Conservation (phyloP, 257 asterid species). For the Solanum appendiculatum region DNA sequence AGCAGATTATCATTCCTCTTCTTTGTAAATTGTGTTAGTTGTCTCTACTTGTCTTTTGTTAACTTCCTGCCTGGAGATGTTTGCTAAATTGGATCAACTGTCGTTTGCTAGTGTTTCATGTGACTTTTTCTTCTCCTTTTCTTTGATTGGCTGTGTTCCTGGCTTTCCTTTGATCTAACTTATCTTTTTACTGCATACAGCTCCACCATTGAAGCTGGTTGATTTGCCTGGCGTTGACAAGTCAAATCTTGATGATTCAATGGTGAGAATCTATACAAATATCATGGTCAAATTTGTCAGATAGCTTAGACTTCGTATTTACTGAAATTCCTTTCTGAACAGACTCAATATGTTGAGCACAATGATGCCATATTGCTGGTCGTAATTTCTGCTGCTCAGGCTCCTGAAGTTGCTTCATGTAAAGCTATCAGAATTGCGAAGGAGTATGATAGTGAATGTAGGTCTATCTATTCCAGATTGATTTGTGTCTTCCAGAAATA, state of each 20-base stretch:
- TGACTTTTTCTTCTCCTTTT: background rate
- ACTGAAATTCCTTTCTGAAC: slow-evolving; percentile 7
- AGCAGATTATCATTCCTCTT: background rate
- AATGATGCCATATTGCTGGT: slow-evolving; percentile 89
- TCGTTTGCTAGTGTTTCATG: background rate
- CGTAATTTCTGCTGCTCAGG: slow-evolving; percentile 87
- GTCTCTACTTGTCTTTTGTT: background rate
- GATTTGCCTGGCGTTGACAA: slow-evolving; percentile 98
- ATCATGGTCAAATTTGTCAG: background rate
- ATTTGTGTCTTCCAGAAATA: background rate
- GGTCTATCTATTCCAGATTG: slow-evolving; percentile 20
- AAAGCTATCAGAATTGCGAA: slow-evolving; percentile 92
- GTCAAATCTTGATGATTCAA: slow-evolving; percentile 80
- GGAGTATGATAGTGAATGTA: slow-evolving; percentile 95
- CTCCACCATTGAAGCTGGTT: slow-evolving; percentile 84
- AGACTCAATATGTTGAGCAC: slow-evolving; percentile 85
- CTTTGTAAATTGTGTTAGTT: background rate
- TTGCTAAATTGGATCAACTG: background rate
- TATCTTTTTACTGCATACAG: slow-evolving; percentile 33
- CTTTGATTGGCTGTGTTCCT: background rate
- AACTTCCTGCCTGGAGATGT: background rate
- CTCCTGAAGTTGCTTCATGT: slow-evolving; percentile 85
- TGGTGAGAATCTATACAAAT: slow-evolving; percentile 48
- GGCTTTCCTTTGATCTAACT: slow-evolving; percentile 3
- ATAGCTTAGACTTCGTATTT: background rate